phyloP scores from a whole-genome alignment of 2,329 filamentous ascomycete genomes.

The Plenodomus lindquistii region DNA sequence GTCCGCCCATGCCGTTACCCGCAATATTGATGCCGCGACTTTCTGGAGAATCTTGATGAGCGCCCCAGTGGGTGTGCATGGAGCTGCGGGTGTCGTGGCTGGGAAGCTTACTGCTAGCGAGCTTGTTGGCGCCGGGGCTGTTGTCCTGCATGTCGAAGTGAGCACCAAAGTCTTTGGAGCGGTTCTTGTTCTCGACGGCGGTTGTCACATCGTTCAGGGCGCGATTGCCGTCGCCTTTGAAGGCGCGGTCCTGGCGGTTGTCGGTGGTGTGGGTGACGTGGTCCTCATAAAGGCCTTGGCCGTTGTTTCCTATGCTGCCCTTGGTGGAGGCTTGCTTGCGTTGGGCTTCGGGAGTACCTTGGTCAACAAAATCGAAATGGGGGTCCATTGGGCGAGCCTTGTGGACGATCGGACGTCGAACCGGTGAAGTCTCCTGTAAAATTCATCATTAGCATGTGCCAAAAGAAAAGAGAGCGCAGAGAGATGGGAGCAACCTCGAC shows the following conservation, averaged over 20 bases:
- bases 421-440: slow-evolving; percentile 60
- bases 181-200: slow-evolving; percentile 71
- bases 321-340: slow-evolving; percentile 45
- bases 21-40: slow-evolving; percentile 41
- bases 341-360: slow-evolving; percentile 63
- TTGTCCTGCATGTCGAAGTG: slow-evolving; percentile 79
- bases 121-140: slow-evolving; percentile 54
- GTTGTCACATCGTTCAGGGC: slow-evolving; percentile 72
- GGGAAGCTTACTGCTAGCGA: slow-evolving; percentile 47
- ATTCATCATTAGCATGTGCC: slow-evolving; percentile 1
- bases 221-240: slow-evolving; percentile 40
- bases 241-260: slow-evolving; percentile 53
- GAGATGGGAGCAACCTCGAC: slow-evolving; percentile 12
- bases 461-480: neutral
- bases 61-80: slow-evolving; percentile 39
- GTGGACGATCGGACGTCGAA: slow-evolving; percentile 60
- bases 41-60: slow-evolving; percentile 35
- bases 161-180: slow-evolving; percentile 74
- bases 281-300: slow-evolving; percentile 75
- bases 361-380: slow-evolving; percentile 84
- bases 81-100: slow-evolving; percentile 65
- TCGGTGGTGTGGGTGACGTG: slow-evolving; percentile 61
- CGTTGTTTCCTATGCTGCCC: slow-evolving; percentile 64
- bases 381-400: slow-evolving; percentile 76
- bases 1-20: slow-evolving; percentile 49